Evolutionary conservation across 345 rosid species (phyloP), one percentile per base, ranked within the genome.

Genomic region (Lagerstroemia speciosa): DNA sequence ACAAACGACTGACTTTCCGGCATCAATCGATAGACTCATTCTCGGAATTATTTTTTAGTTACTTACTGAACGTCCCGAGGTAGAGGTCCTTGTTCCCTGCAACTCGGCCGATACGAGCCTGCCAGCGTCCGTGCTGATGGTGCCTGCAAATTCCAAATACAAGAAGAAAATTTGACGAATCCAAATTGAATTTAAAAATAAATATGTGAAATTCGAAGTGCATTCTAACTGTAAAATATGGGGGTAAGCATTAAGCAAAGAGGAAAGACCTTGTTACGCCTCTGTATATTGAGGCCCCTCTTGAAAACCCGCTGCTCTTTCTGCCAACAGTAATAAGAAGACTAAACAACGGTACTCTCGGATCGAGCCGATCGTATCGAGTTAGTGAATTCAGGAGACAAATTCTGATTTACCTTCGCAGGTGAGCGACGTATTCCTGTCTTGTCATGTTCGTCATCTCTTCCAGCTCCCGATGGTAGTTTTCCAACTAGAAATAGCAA

Each of bases 121-220:
- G 98, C 99, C 99, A 94, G 78, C 99, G 88, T 71, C 99, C 99
- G 77, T 94, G 98, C 62, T 94, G 99, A 69, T 94, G 99, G 69
- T 94, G 92, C 62, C 97, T 89, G 78, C 8, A 32, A 72, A 46
- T 64, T 52, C 60, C 2, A 67, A 77, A 60, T 61, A 36, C 38
- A 36, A 4, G 73, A 41, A 80, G 72, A 37, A 37, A 61, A 15
- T 41, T 41, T 41, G 46, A 41, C 2, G 46, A 41, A 41, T 41
- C 46, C 17, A 10, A 41, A n/a, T n/a, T n/a, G n/a, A n/a, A n/a
- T n/a, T 15, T 15, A 11, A 11, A 41, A 41, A 9, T 36, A 36
- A 4, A 36, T 9, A 36, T 2, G 38, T 36, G 38, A 9, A 36
- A 9, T n/a, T n/a, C 8, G 17, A 41, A 41, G 46, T 30, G 14